These are phyloP conservation scores for Neurospora discreta DNA, from an alignment of 495 filamentous ascomycete species.

Conservation along the genomic window DNA sequence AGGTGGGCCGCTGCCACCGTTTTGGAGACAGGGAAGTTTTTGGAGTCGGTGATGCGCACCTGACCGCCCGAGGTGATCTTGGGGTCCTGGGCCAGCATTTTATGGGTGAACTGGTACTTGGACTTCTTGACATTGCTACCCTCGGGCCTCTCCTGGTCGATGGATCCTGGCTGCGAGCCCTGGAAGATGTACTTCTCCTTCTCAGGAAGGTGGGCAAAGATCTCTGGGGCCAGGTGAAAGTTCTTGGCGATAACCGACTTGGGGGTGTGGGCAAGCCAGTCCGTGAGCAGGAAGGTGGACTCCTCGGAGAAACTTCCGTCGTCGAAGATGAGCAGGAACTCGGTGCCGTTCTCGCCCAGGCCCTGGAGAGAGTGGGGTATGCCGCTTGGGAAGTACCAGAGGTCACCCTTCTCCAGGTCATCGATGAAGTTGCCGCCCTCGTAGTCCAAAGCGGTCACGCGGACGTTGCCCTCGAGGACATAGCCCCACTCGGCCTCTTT, in stretches of 20 bases:
- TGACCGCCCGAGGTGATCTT: slow-evolving; percentile 42
- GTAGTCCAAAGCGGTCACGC: slow-evolving; percentile 54
- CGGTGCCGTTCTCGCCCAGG: slow-evolving; percentile 51
- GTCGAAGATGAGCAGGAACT: slow-evolving; percentile 63
- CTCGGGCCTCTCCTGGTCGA: slow-evolving; percentile 31
- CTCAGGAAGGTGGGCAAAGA: slow-evolving; percentile 46
- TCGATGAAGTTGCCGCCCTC: slow-evolving; percentile 60
- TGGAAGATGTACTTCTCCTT: slow-evolving; percentile 62
- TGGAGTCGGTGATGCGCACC: slow-evolving; percentile 54
- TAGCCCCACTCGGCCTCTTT: slow-evolving; percentile 62
- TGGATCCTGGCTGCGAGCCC: slow-evolving; percentile 39
- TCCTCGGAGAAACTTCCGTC: slow-evolving; percentile 59
- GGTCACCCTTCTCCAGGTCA: slow-evolving; percentile 55
- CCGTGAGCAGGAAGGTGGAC: slow-evolving; percentile 55
- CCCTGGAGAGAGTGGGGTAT: slow-evolving; percentile 62
- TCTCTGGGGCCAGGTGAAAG: slow-evolving; percentile 48
- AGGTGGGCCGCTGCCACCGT: slow-evolving; percentile 54
- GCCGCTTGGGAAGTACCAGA: slow-evolving; percentile 68
- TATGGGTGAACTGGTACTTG: slow-evolving; percentile 48
- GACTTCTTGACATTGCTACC: slow-evolving; percentile 45
- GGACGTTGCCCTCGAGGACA: slow-evolving; percentile 48
- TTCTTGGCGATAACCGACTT: slow-evolving; percentile 53
- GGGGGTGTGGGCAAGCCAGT: slow-evolving; percentile 57
- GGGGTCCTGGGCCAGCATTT: slow-evolving; percentile 48
- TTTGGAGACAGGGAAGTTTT: slow-evolving; percentile 53